Evolutionary conservation across 140 eudicot species (phyloP).

Genomic region (Bidens hawaiensis): DNA sequence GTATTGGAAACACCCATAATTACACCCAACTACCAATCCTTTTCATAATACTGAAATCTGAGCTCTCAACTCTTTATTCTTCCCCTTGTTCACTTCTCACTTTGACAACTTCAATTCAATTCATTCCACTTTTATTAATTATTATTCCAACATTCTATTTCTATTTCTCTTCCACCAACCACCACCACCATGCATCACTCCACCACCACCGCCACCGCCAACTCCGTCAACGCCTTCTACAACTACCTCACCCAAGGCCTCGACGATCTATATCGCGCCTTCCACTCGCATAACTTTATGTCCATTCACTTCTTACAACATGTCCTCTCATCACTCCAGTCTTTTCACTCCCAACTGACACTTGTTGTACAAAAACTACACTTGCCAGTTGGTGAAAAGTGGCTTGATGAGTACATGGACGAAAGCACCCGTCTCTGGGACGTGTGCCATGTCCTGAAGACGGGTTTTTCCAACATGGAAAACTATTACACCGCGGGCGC

Average conservation of each 20-base stretch:
- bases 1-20: constrained; percentile 85
- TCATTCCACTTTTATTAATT: no score
- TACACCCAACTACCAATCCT: constrained; percentile 73
- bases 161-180: not conserved
- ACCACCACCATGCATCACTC: constrained; percentile 23
- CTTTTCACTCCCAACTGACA: constrained; percentile 62
- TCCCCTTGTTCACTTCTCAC: constrained; percentile 18
- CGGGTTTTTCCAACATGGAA: constrained; percentile 58
- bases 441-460: constrained; percentile 57
- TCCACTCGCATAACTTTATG: constrained; percentile 56
- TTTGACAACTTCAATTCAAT: constrained; percentile 16
- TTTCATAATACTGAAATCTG: constrained; percentile 48
- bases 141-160: not conserved
- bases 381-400: constrained; percentile 68
- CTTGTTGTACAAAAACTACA: constrained; percentile 66
- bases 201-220: constrained; percentile 35
- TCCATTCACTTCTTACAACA: constrained; percentile 70
- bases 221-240: constrained; percentile 72
- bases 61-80: constrained; percentile 37
- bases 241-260: constrained; percentile 55
- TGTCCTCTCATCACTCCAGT: constrained; percentile 52
- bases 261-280: constrained; percentile 53
- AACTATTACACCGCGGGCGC: constrained; percentile 50
- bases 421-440: constrained; percentile 85
- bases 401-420: constrained; percentile 88